Conservation (phyloP, 352 stramenopile genomes). For the Phytophthora syringae region DNA sequence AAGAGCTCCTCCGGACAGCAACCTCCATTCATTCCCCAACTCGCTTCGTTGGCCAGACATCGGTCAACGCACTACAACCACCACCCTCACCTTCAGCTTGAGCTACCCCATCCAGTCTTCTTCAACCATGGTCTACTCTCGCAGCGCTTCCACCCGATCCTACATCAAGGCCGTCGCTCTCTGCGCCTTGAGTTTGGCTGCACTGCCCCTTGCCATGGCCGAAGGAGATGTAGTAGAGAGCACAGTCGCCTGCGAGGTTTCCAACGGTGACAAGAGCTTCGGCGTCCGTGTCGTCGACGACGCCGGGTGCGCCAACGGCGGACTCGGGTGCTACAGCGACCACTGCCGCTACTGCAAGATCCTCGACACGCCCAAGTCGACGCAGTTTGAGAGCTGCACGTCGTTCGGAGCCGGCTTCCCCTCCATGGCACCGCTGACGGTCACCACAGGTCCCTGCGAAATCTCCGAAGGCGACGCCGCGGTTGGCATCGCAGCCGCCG, state of each 20-base stretch:
- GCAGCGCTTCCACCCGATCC: conserved; percentile 20
- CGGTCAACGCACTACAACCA: background rate
- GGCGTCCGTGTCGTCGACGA: conserved; percentile 42
- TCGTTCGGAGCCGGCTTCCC: conserved; percentile 36
- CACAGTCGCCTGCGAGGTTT: conserved; percentile 20
- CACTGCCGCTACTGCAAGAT: conserved; percentile 51
- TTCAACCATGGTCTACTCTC: conserved; percentile 34
- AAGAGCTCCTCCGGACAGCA: background rate
- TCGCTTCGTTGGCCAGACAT: conserved; percentile 16
- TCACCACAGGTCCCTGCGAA: conserved; percentile 26
- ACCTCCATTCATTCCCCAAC: conserved; percentile 14
- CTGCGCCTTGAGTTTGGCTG: conserved; percentile 14
- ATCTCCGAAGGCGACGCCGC: conserved; percentile 32
- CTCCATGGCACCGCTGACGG: conserved; percentile 16
- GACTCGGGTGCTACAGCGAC: conserved; percentile 43
- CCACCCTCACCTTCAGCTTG: background rate
- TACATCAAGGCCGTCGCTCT: conserved; percentile 27
- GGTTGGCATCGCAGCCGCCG: conserved; percentile 37
- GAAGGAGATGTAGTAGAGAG: background rate
- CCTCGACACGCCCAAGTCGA: conserved; percentile 41
- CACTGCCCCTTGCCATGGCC: conserved; percentile 14
- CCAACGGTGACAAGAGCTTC: conserved; percentile 31
- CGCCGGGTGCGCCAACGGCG: conserved; percentile 29
- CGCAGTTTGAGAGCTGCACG: conserved; percentile 37
- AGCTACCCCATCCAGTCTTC: too few species aligned